These are phyloP conservation scores for Aspergillus ellipticus DNA, from an alignment of 495 filamentous ascomycete species.

Conservation along the genomic window DNA sequence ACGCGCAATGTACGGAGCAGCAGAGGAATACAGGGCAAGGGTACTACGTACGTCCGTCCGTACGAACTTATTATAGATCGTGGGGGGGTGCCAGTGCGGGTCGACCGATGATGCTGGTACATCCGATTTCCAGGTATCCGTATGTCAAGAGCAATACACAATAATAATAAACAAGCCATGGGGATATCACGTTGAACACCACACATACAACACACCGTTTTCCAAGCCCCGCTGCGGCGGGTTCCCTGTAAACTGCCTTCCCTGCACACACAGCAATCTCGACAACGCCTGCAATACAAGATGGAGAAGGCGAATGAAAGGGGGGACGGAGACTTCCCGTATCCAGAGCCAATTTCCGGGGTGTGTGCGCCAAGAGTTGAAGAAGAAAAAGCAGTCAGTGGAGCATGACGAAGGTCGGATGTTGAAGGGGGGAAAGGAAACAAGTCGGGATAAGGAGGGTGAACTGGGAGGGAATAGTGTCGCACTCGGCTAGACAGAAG, in stretches of 20 bases:
- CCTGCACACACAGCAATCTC: slow-evolving; percentile 16
- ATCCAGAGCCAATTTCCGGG: slow-evolving; percentile 12
- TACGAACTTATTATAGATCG: no score
- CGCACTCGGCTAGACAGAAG: no score
- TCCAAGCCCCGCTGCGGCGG: neutral
- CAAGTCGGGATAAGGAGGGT: neutral
- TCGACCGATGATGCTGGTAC: neutral
- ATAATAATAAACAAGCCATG: slow-evolving; percentile 2
- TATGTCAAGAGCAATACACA: neutral
- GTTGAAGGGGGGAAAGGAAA: slow-evolving; percentile 2
- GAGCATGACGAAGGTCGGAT: slow-evolving; percentile 1
- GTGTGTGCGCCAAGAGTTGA: slow-evolving; percentile 16
- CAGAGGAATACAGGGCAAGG: no score
- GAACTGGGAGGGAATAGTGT: neutral
- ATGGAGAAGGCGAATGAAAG: neutral
- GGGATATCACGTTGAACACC: slow-evolving; percentile 13
- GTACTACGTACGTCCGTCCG: no score
- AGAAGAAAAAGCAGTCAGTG: neutral
- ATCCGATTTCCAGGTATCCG: neutral
- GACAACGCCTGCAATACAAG: slow-evolving; percentile 2
- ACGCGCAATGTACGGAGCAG: no score
- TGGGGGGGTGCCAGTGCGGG: neutral
- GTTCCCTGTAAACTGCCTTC: slow-evolving; percentile 17
- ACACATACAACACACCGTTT: neutral
- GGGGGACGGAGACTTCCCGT: slow-evolving; percentile 12